Evolutionary conservation across 2,329 filamentous ascomycete species (phyloP).

Genomic region (Colletotrichum orbiculare): DNA sequence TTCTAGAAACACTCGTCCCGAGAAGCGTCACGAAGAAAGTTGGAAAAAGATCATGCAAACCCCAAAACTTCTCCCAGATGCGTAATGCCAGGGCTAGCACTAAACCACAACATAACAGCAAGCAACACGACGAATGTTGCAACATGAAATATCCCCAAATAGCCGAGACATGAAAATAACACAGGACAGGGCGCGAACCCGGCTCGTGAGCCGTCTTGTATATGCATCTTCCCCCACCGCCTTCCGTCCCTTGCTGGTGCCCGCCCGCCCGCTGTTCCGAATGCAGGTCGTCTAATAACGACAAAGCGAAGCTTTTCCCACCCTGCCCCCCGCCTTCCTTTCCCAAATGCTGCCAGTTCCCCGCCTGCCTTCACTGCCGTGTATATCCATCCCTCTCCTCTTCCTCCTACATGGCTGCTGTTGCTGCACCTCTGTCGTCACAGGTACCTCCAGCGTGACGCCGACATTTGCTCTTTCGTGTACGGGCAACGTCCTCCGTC

Average conservation of each 20-base stretch:
- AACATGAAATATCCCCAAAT: neutral
- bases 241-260: neutral
- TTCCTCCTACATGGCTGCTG: too few relatives aligned
- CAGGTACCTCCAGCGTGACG: too few relatives aligned
- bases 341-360: slow-evolving; percentile 12
- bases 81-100: slow-evolving; percentile 16
- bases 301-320: slow-evolving; percentile 13
- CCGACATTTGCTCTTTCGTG: neutral
- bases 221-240: slow-evolving; percentile 13
- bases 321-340: neutral
- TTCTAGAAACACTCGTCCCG: too few relatives aligned
- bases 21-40: too few relatives aligned
- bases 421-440: too few relatives aligned
- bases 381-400: too few relatives aligned
- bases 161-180: neutral
- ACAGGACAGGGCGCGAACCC: slow-evolving; percentile 19
- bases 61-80: slow-evolving; percentile 25
- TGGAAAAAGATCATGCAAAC: neutral
- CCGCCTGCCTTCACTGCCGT: neutral
- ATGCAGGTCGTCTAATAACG: slow-evolving; percentile 34
- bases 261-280: neutral
- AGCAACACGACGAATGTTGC: neutral
- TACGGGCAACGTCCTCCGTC: neutral
- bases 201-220: slow-evolving; percentile 19
- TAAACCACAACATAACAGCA: neutral